These are phyloP conservation scores for Candida berthetii DNA, from an alignment of 805 yeast genomes.

Conservation along the genomic window DNA sequence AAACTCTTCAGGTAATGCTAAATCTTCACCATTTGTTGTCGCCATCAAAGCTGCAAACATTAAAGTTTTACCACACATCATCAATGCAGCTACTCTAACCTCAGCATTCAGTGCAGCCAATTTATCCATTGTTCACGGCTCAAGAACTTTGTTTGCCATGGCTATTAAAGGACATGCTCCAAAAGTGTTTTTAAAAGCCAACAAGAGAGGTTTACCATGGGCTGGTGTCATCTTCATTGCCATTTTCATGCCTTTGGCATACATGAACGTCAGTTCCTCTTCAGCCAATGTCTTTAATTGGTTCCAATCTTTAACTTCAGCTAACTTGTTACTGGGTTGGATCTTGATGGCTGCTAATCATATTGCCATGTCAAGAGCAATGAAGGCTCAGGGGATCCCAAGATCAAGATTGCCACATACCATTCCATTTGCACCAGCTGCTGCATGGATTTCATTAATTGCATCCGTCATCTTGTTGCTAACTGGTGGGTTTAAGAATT, in stretches of 20 bases:
- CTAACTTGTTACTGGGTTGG: constrained; percentile 25
- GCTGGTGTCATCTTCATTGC: constrained; percentile 20
- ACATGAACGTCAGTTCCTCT: constrained; percentile 18
- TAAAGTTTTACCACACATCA: constrained; percentile 26
- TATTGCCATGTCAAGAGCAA: constrained; percentile 23
- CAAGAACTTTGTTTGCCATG: constrained; percentile 28
- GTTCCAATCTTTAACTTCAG: constrained; percentile 25
- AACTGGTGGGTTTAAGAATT: constrained; percentile 29
- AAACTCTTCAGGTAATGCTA: constrained; percentile 22
- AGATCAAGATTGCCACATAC: constrained; percentile 26
- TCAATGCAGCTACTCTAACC: constrained; percentile 31
- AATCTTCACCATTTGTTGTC: constrained; percentile 32
- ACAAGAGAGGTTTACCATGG: constrained; percentile 28
- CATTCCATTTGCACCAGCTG: constrained; percentile 18
- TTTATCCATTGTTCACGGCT: constrained; percentile 19
- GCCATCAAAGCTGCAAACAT: constrained; percentile 42
- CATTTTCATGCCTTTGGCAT: constrained; percentile 26
- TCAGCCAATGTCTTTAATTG: constrained; percentile 26
- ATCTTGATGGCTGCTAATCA: constrained; percentile 22
- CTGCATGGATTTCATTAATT: constrained; percentile 24
- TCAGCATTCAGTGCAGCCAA: constrained; percentile 34
- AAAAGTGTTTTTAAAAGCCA: constrained; percentile 22
- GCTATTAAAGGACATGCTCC: constrained; percentile 33
- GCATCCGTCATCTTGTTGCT: constrained; percentile 20
- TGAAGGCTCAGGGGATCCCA: constrained; percentile 32